Percentiles rank a stretch among this genome's conserved stretches.
Conservation (phyloP, 805 yeast species). For the Myxozyma udenii region DNA sequence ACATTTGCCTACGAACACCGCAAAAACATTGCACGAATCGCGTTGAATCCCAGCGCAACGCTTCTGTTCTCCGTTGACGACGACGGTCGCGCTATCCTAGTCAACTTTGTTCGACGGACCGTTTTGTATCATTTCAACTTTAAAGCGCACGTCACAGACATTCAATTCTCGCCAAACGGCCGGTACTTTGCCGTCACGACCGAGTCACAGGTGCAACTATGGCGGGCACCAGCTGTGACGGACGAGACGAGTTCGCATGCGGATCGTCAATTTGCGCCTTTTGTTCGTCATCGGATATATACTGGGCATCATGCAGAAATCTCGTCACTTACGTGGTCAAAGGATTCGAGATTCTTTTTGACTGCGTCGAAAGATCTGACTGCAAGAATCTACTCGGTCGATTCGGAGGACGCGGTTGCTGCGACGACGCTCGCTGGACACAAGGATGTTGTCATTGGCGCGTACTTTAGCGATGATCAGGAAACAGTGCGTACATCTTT, state of each 20-base stretch:
- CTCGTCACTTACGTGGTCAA: slow-evolving; percentile 78
- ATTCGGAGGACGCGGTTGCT: slow-evolving; percentile 66
- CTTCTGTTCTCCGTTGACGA: slow-evolving; percentile 74
- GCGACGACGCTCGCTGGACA: slow-evolving; percentile 90
- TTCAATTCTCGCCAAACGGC: slow-evolving; percentile 88
- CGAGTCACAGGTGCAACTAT: slow-evolving; percentile 79
- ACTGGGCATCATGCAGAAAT: slow-evolving; percentile 91
- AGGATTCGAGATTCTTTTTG: slow-evolving; percentile 81
- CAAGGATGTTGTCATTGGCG: slow-evolving; percentile 79
- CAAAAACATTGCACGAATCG: slow-evolving; percentile 72
- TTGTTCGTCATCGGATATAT: slow-evolving; percentile 81
- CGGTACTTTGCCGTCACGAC: slow-evolving; percentile 79
- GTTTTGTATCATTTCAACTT: slow-evolving; percentile 94
- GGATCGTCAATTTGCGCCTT: slow-evolving; percentile 94
- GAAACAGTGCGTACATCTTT: slow-evolving; percentile 47
- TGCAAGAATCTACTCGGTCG: slow-evolving; percentile 74
- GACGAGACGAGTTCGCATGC: slow-evolving; percentile 42
- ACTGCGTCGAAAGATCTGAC: slow-evolving; percentile 89
- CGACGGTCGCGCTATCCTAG: slow-evolving; percentile 90
- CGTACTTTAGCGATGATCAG: slow-evolving; percentile 84
- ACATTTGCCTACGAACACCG: slow-evolving; percentile 93
- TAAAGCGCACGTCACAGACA: slow-evolving; percentile 67
- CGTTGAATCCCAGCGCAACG: slow-evolving; percentile 78
- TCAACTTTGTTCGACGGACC: slow-evolving; percentile 75
- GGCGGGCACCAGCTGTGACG: slow-evolving; percentile 77